These are phyloP conservation scores for Microdochium trichocladiopsis DNA, from an alignment of 2,329 filamentous ascomycete species.

Conservation along the genomic window DNA sequence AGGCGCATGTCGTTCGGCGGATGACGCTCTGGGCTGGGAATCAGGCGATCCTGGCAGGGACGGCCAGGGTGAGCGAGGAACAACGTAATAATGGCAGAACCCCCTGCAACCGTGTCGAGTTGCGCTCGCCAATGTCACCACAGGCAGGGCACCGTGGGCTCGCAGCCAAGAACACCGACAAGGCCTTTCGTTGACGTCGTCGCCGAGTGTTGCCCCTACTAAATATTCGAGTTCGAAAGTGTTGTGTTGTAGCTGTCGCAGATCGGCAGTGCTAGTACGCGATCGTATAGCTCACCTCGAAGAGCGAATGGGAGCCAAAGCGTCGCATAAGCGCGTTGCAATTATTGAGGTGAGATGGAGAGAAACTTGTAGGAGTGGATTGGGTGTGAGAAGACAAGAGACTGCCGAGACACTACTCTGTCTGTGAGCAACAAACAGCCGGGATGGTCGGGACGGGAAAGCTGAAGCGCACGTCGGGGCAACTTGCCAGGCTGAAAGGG, in stretches of 20 bases:
- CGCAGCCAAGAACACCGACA: background rate
- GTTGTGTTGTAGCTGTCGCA: background rate
- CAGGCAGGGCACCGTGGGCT: background rate
- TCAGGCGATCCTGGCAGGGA: background rate
- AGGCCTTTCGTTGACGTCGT: background rate
- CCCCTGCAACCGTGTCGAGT: background rate
- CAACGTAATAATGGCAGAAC: background rate
- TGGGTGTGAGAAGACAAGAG: too few species aligned
- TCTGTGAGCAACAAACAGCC: too few species aligned
- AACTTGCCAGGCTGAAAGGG: background rate
- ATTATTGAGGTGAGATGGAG: too few species aligned
- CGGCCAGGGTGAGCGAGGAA: background rate
- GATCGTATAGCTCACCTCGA: too few species aligned
- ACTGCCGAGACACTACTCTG: too few species aligned
- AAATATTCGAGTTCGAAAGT: too few species aligned
- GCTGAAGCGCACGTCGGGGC: too few species aligned
- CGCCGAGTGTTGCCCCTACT: too few species aligned
- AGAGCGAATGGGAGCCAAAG: too few species aligned
- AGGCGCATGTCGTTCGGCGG: background rate
- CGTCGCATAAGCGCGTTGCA: too few species aligned
- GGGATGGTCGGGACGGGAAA: too few species aligned
- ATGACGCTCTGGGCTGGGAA: background rate
- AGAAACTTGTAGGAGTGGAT: too few species aligned
- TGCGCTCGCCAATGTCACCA: background rate
- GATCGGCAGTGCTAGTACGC: background rate